Evolutionary conservation across 2,329 filamentous ascomycete species (phyloP).

Genomic region (Fusarium cyanostomum): DNA sequence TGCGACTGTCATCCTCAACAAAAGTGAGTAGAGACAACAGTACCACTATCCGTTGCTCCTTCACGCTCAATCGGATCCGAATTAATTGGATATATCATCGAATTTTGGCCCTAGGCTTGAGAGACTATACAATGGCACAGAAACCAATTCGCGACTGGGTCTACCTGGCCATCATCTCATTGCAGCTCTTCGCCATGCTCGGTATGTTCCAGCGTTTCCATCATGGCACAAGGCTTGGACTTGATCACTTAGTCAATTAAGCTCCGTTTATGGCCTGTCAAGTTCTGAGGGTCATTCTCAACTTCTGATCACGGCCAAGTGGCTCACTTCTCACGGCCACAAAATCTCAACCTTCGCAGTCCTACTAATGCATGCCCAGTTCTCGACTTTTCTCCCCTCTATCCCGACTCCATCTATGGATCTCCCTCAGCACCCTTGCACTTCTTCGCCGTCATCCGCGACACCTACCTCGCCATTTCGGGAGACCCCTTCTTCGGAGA

Average conservation of each 20-base stretch:
- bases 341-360: neutral
- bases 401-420: conserved; percentile 58
- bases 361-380: conserved; percentile 48
- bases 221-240: neutral
- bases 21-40: neutral
- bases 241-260: neutral
- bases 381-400: conserved; percentile 64
- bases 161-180: conserved; percentile 48
- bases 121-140: conserved; percentile 29
- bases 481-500: conserved; percentile 64
- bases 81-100: neutral
- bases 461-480: conserved; percentile 57
- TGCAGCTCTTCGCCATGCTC: conserved; percentile 51
- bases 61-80: neutral
- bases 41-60: too few relatives aligned
- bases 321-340: too few relatives aligned
- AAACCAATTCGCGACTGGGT: conserved; percentile 47
- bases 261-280: too few relatives aligned
- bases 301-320: too few relatives aligned
- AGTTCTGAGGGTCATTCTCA: neutral
- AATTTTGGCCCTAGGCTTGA: neutral
- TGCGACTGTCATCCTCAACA: too few relatives aligned
- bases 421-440: conserved; percentile 56
- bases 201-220: conserved; percentile 36
- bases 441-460: conserved; percentile 56